Evolutionary conservation across 352 stramenopile genomes (phyloP), one percentile per base, ranked within the genome.

Genomic region (Phytophthora sp.): DNA sequence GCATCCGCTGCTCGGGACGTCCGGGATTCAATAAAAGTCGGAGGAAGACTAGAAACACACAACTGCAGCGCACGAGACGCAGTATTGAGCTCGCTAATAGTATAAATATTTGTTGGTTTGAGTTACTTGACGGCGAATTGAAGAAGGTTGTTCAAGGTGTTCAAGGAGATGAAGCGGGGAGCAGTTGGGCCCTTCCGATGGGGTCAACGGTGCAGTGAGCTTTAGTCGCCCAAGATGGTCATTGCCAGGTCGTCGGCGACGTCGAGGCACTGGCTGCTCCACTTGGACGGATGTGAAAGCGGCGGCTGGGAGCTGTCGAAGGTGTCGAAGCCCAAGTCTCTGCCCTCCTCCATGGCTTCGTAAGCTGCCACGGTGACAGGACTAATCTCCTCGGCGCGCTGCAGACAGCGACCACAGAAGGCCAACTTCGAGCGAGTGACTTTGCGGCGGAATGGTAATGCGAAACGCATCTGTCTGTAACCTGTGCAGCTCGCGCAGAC

Each of bases 221-320:
- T 52, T 44, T 54, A 74, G 53, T 76, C 67, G 28, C 67, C 67
- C 0, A 76, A 24, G 27, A 76, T 76, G 17, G 67, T 76, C 67
- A 76, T 76, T 11, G 62, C 61, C 5, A 76, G 52, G 31, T 76
- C 67, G 32, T 75, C 66, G 9, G 66, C 64, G 20, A 62, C 34
- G 52, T 73, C 53, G n/a, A 51, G 41, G 21, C 57, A 56, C 30
- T 65, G 39, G 21, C 31, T 68, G 43, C 41, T 65, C 62, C 55
- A 72, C 27, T 72, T 71, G 12, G 37, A 41, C 11, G 31, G n/a
- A 7, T 56, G 12, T 0, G 57, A 68, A 3, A 66, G 32, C 18
- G 45, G 43, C 10, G 55, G 55, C 15, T 48, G 20, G 1, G 61
- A 71, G 20, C 61, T 72, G 41, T 52, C 53, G 31, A 58, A 42